Evolutionary conservation across 1,139 yeast genomes (phyloP), one percentile per base, ranked within the genome.

Genomic region (Diutina rugosa): DNA sequence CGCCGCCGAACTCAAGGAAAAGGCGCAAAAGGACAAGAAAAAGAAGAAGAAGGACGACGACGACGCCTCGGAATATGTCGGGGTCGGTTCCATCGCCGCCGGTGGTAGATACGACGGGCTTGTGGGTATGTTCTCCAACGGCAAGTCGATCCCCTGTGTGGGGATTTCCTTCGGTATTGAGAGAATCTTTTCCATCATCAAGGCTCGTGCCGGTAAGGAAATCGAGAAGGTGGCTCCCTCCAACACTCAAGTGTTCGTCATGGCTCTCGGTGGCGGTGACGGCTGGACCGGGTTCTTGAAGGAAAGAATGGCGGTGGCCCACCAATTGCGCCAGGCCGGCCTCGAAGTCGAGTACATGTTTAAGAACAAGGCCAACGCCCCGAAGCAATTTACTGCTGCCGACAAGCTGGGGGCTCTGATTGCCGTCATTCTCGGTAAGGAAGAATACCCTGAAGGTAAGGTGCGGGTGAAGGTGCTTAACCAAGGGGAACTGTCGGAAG

Each of bases 261-360:
- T 93, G 97, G 98, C 98, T 1, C 90, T 93, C 67, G 99, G 99
- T 63, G 97, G 97, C 63, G 98, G 97, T 66, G 90, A 88, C 64
- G 93, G 86, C 60, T 91, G 97, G 97, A 84, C 79, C 60, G 98
- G 98, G 10, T 88, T 88, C 74, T 76, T 93, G 64, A 81, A 84
- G 60, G 97, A 93, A 73, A 85, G 99, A 74, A 90, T 93, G 97
- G 66, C 78, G 48, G 80, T 93, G 56, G 82, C 97, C 57, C 85
- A 88, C 65, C 72, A 76, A 63, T 79, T 93, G 63, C 93, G 99
- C 99, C 77, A 77, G 45, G 87, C 87, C 8, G 97, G 95, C 51
- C 82, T 93, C 62, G 95, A 89, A 68, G 78, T 96, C 51, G 99
- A 93, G 73, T 93, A 84, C 69, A 77, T 91, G 62, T 93, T 88